These are phyloP conservation scores for Coemansia sp. DNA, from an alignment of 371 early-diverging fungal species.

Conservation along the genomic window DNA sequence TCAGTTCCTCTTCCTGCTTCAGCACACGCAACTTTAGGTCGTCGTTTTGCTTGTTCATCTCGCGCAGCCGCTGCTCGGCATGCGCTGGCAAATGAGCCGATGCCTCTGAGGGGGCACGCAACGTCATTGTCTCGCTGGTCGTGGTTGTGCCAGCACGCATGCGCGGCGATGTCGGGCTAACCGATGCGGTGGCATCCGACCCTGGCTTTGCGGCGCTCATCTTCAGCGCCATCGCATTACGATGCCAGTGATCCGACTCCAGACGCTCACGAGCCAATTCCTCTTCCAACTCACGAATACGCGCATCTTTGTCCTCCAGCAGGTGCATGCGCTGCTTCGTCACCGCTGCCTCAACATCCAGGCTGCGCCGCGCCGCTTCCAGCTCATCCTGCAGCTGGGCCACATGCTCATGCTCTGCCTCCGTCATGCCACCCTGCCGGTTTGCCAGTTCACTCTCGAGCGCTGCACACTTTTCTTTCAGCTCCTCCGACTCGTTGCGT, in stretches of 20 bases:
- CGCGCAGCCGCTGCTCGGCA: constrained; percentile 10
- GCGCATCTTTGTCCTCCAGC: constrained; percentile 25
- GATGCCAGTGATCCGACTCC: constrained; percentile 10
- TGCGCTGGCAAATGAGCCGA: constrained; percentile 13
- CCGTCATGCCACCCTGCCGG: constrained; percentile 15
- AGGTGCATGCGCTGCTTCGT: constrained; percentile 4
- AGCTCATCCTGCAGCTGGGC: constrained; percentile 12
- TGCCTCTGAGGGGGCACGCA: constrained; percentile 39
- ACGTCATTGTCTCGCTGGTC: constrained; percentile 40
- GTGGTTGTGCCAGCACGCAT: constrained; percentile 41
- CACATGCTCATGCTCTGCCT: constrained; percentile 7
- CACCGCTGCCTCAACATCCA: constrained; percentile 15
- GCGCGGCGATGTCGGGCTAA: constrained; percentile 11
- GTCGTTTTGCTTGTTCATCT: constrained; percentile 8
- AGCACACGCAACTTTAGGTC: constrained; percentile 3
- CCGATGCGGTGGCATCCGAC: not conserved
- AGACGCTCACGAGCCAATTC: constrained; percentile 16
- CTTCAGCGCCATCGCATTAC: not conserved
- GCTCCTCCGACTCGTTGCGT: constrained; percentile 8
- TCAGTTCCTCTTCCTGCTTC: constrained; percentile 21
- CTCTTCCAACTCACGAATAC: constrained; percentile 27
- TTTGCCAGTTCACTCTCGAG: constrained; percentile 5
- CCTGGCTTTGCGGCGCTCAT: not conserved
- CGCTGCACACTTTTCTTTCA: constrained; percentile 11
- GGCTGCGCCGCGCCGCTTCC: not conserved